Evolutionary conservation across 345 rosid species (phyloP), one percentile per base, ranked within the genome.

Genomic region (Abelmoschus esculentus): DNA sequence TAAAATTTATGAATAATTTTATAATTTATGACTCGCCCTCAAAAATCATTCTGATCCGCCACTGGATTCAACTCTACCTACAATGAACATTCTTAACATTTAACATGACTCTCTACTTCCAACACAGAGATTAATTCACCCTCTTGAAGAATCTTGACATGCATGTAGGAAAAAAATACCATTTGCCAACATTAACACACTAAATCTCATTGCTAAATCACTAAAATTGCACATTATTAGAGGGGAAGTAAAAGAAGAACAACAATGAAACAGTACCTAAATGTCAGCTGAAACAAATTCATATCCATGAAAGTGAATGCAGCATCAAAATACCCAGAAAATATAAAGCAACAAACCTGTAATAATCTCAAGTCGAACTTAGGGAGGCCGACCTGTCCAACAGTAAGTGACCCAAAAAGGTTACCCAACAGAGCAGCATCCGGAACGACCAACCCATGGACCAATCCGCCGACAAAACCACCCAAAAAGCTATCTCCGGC

Each of bases 341-440:
- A 44, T 7, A 66, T 50, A 26, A 49, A 47, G 70, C 28, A 13
- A 50, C 81, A 66, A 74, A 92, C 98, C 99, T 89, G 93, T 83
- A 89, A 73, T 71, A 92, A 57, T 67, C 69, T 79, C 29, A 70
- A 40, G 60, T 90, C 88, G 53, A 90, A 92, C 72, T 76, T 78
- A 0, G 98, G 99, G 78, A 89, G 83, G 32, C 97, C 99, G 73
- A 90, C 81, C 44, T 92, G 98, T 46, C 75, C 92, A 22, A 95
- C 99, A n/a, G 97, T 86, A 19, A 95, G 72, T 0, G 99, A 86
- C 74, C 98, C 99, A 61, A 90, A 95, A 56, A 95, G 69, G 69
- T 95, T 90, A 61, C 97, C 99, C 61, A 92, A 32, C 80, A 95
- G 81, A 12, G 98, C 96, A 82, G 99, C 98, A 81, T 92, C 97